Evolutionary conservation across 208 protist species (phyloP).

Genomic region (Trypanosoma platydactyli): DNA sequence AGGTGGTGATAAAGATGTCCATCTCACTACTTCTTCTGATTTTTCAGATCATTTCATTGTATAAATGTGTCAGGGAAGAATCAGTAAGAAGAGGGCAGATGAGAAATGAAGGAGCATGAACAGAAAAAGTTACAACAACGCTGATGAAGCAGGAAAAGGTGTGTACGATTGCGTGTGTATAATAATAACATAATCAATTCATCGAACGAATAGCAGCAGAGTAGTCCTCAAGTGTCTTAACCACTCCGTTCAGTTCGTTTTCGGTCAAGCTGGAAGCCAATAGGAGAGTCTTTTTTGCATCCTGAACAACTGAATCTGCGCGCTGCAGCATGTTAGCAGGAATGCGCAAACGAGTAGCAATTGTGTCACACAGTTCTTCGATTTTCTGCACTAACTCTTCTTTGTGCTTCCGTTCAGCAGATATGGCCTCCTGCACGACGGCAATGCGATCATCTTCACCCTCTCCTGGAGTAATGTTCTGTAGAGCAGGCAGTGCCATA

Average conservation of each 20-base stretch:
- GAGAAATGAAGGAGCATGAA: neutral
- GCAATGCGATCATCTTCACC: constrained; percentile 14
- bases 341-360: constrained; percentile 18
- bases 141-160: constrained; percentile 31
- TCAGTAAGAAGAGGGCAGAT: neutral
- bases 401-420: constrained; percentile 2
- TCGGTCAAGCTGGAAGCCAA: constrained; percentile 13
- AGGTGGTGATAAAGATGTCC: no score
- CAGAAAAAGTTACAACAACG: constrained; percentile 15
- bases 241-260: constrained; percentile 21
- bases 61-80: no score
- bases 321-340: constrained; percentile 6
- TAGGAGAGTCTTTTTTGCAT: constrained; percentile 14
- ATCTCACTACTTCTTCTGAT: no score
- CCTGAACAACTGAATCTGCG: constrained; percentile 14
- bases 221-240: constrained; percentile 12
- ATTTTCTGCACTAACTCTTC: constrained; percentile 6
- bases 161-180: neutral
- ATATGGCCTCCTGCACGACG: neutral
- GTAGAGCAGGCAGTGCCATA: neutral
- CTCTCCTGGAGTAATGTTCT: neutral
- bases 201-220: neutral
- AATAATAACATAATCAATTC: neutral
- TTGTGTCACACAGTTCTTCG: neutral
- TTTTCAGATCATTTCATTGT: no score